Evolutionary conservation across 2,329 filamentous ascomycete species (phyloP), one percentile per base, ranked within the genome.

Genomic region (Alternaria burnsii): DNA sequence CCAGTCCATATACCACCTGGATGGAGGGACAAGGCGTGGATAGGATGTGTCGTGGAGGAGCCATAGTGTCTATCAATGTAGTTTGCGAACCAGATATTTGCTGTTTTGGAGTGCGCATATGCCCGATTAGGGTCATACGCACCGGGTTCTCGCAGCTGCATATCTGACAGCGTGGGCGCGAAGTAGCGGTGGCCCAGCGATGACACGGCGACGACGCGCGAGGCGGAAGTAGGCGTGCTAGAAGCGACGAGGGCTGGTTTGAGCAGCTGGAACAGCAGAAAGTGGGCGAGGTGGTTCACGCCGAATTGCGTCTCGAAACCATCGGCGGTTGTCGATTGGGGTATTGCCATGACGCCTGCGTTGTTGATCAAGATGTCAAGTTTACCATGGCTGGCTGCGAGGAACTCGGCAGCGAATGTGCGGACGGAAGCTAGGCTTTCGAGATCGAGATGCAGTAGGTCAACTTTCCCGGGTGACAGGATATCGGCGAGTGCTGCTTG

Each of bases 401-500:
- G n/a, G n/a, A 40, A 40, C n/a, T 18, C n/a, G n/a, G n/a, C 10
- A 5, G 38, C 38, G 8, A 40, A 40, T 8, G 38, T 11, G n/a
- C 38, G 38, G n/a, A 40, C n/a, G n/a, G 38, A 40, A 40, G 38
- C n/a, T 40, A 40, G 4, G 11, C 8, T 20, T 9, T 40, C n/a
- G n/a, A 20, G 38, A 20, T 40, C 38, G 11, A 40, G 38, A 5
- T 18, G 38, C 1, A 40, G 38, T 9, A 40, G n/a, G 9, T 40
- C n/a, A 3, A 40, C 18, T 12, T 20, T n/a, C 1, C 38, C 38
- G 6, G n/a, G 38, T 22, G 40, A 22, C 10, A 48, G 22, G 18
- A 52, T 52, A 3, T 38, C 53, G 38, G 24, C 52, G 11, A 66
- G 47, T 8, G 58, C 61, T 26, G 54, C 55, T 18, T 72, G 60